Conservation (phyloP, 495 filamentous ascomycete genomes). For the Penicillium silybi region DNA sequence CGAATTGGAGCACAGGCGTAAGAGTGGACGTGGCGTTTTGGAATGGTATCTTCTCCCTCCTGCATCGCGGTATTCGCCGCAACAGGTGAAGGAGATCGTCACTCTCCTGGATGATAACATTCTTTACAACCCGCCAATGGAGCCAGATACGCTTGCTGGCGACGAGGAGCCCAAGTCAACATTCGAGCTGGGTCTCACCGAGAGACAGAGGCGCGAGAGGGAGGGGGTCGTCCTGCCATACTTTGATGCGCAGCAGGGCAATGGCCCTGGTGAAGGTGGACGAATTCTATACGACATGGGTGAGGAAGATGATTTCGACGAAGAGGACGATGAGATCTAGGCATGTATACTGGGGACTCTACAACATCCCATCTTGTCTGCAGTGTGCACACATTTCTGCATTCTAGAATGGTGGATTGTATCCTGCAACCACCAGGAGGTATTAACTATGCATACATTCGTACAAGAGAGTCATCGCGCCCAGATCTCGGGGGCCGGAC, state of each 20-base stretch:
- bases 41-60: conserved; percentile 73
- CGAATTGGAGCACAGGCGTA: conserved; percentile 79
- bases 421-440: conserved; percentile 36
- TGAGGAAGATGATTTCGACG: conserved; percentile 95
- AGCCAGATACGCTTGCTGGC: conserved; percentile 22
- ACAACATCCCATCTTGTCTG: conserved; percentile 1
- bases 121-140: conserved; percentile 52
- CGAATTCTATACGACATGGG: conserved; percentile 96
- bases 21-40: conserved; percentile 69
- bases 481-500: not conserved
- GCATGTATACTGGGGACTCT: not conserved
- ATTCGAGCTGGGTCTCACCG: conserved; percentile 85
- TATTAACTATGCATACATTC: conserved; percentile 46
- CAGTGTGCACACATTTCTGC: conserved; percentile 7
- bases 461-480: conserved; percentile 22
- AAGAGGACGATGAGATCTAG: conserved; percentile 96
- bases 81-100: conserved; percentile 46
- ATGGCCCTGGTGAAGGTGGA: conserved; percentile 76
- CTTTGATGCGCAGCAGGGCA: conserved; percentile 84
- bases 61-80: conserved; percentile 29
- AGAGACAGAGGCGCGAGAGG: conserved; percentile 76
- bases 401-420: conserved; percentile 25
- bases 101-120: conserved; percentile 77
- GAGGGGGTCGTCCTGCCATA: conserved; percentile 91
- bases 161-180: conserved; percentile 61